These are phyloP conservation scores for Clohesyomyces aquaticus DNA, from an alignment of 495 filamentous ascomycete genomes.

Conservation along the genomic window DNA sequence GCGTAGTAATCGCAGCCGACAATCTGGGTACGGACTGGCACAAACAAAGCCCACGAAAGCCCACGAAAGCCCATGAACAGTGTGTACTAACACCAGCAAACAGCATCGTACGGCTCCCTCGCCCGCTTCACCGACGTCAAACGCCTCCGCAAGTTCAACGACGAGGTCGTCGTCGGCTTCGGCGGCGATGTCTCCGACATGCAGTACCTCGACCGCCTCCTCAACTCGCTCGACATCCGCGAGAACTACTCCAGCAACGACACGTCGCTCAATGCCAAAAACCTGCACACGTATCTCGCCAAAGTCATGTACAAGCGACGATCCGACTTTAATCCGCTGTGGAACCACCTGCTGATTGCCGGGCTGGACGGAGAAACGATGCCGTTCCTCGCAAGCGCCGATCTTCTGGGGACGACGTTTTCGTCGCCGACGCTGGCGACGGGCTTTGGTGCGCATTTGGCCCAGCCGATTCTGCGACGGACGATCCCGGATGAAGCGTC, in stretches of 20 bases:
- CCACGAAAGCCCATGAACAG: neutral
- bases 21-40: constrained; percentile 72
- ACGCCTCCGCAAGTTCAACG: constrained; percentile 79
- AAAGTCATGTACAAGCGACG: constrained; percentile 95
- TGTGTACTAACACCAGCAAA: constrained; percentile 5
- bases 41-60: constrained; percentile 4
- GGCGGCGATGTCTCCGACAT: constrained; percentile 96
- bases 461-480: constrained; percentile 84
- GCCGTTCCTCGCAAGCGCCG: constrained; percentile 87
- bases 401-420: constrained; percentile 92
- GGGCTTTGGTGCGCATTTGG: constrained; percentile 90
- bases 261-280: constrained; percentile 77
- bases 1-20: constrained; percentile 94
- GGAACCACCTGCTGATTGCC: constrained; percentile 91
- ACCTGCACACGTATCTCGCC: constrained; percentile 91
- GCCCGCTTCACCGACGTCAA: constrained; percentile 96
- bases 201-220: constrained; percentile 92
- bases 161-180: constrained; percentile 77
- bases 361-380: constrained; percentile 77
- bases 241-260: constrained; percentile 71
- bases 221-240: constrained; percentile 80
- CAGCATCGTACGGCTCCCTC: constrained; percentile 96
- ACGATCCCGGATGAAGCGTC: constrained; percentile 79
- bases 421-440: constrained; percentile 84
- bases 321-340: constrained; percentile 93